Evolutionary conservation across 1,284 basidiomycete genomes (phyloP), one percentile per base, ranked within the genome.

Genomic region (Naganishia cerealis): DNA sequence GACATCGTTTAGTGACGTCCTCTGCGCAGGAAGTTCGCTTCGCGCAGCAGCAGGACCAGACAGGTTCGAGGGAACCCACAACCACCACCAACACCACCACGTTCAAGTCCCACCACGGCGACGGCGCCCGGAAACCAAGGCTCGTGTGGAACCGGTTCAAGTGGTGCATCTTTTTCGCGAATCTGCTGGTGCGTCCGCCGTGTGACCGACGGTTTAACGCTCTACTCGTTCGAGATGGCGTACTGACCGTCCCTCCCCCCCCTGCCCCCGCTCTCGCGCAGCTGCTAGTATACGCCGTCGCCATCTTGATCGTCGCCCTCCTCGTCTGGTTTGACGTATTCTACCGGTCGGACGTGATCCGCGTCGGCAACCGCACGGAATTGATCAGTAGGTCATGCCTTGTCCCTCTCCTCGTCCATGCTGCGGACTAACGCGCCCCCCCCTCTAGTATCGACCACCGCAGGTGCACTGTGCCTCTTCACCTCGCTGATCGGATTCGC

Each of bases 61-160:
- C 29, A 33, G 29, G 29, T 33, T 2, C 29, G 6, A 33, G 3
- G 29, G 29, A 33, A 33, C 29, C 29, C 6, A 33, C 29, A 2
- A 33, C 29, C 29, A 33, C 29, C n/a, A n/a, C n/a, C n/a, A n/a
- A n/a, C n/a, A 33, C 29, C 29, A 33, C 29, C 29, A 33, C 29
- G 3, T 33, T 33, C 29, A 33, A 33, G 6, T 33, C 29, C 29
- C 29, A 33, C 29, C 2, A 6, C 29, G 29, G 29, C 29, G 29
- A 6, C 29, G 29, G 29, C 6, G 29, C 29, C 79, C 79, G 78
- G 42, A 73, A 79, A 71, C 76, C 81, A 66, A 82, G 81, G 70
- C 78, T 86, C 72, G 80, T 84, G 39, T 89, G 88, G 88, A 89
- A 86, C 74, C 82, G 81, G 72, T 89, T 89, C 82, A 89, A 89